Percentiles rank a stretch among this genome's conserved stretches.
Conservation (phyloP, 2,329 filamentous ascomycete genomes). For the Neonectria faginata region DNA sequence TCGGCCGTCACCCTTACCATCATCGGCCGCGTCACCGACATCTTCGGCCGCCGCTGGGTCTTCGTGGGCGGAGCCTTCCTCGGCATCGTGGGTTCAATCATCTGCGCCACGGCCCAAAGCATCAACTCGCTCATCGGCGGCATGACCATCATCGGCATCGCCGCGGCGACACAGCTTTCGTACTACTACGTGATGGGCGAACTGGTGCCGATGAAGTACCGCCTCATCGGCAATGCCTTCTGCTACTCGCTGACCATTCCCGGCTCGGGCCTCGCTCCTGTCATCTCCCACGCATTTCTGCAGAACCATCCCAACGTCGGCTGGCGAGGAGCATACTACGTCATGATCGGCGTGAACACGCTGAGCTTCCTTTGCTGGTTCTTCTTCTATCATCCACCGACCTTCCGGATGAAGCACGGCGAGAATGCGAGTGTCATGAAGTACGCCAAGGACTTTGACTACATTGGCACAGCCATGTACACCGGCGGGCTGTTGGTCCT, state of each 20-base stretch:
- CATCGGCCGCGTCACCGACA: slow-evolving; percentile 45
- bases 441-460: slow-evolving; percentile 49
- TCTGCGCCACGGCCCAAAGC: slow-evolving; percentile 51
- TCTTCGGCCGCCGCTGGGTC: slow-evolving; percentile 46
- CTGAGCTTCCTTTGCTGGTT: slow-evolving; percentile 45
- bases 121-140: slow-evolving; percentile 53
- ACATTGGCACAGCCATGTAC: slow-evolving; percentile 47
- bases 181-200: slow-evolving; percentile 53
- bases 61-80: slow-evolving; percentile 47
- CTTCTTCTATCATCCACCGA: slow-evolving; percentile 51
- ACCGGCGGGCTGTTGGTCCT: slow-evolving; percentile 47
- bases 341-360: slow-evolving; percentile 47
- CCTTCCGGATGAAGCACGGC: slow-evolving; percentile 47
- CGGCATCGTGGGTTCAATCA: slow-evolving; percentile 52
- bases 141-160: slow-evolving; percentile 52
- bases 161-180: slow-evolving; percentile 51
- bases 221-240: slow-evolving; percentile 48
- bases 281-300: slow-evolving; percentile 45
- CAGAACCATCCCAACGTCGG: slow-evolving; percentile 40
- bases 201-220: slow-evolving; percentile 53
- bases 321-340: slow-evolving; percentile 48
- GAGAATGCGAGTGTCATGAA: slow-evolving; percentile 39
- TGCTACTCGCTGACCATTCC: slow-evolving; percentile 50
- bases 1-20: slow-evolving; percentile 43
- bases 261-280: slow-evolving; percentile 45